Evolutionary conservation across 1,284 basidiomycete genomes (phyloP), one percentile per base, ranked within the genome.

Genomic region (Pyrrhoderma lamaoense): DNA sequence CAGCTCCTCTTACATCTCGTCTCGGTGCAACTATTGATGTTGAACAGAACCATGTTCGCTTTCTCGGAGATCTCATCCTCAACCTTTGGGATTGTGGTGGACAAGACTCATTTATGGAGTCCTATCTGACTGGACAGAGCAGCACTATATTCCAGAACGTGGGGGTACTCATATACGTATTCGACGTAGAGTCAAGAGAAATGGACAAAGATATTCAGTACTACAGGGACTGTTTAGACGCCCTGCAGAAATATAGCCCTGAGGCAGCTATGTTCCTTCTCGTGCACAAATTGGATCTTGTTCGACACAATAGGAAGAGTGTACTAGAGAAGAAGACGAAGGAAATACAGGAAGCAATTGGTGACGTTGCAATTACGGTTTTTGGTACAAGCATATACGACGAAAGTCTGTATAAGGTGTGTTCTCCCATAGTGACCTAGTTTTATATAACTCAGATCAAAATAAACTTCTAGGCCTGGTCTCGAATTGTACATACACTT

Each of bases 61-160:
- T 99, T 67, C 81, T 99, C 18, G 93, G 93, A 16, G 90, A 93
- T 65, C 82, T 96, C 60, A 82, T 90, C 61, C 78, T 94, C 68
- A 95, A 96, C 64, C 77, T 99, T 11, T 98, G 95, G 94, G 96
- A 99, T 69, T 98, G 95, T 60, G 95, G 95, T 44, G 95, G 95
- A 3, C 96, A 99, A 70, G 93, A 97, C 62, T 82, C 91, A 13
- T 99, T 97, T 75, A 93, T 98, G 82, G 93, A 96, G 67, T 89
- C 87, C 44, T 99, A 97, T 68, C 83, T 98, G 56, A 84, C 85
- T 36, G 82, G 87, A 0, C 92, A 97, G 65, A 85, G 89, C 56
- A 78, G 85, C 31, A 93, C 90, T 40, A 93, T 98, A 59, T 99
- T 99, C 71, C 84, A 89, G 60, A 87, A 94, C 61, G 95, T 97